Conservation (phyloP, 352 stramenopile genomes). For the Pythium phragmiticola region DNA sequence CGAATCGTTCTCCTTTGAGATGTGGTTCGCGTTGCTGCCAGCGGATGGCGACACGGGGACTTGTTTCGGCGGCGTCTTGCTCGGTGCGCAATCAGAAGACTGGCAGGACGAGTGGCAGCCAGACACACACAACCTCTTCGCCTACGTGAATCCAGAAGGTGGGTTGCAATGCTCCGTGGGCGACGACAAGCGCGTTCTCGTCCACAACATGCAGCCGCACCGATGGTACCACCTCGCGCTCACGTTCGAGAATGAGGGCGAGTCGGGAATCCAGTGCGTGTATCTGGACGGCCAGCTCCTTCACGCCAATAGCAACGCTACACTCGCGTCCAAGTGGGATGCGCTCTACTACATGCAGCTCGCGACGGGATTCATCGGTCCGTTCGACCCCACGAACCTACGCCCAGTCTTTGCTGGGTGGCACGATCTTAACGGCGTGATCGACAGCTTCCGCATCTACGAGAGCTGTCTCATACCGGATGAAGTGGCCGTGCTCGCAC, state of each 20-base stretch:
- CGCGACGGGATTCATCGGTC: slow-evolving; percentile 8
- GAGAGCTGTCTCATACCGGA: background rate
- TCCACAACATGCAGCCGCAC: background rate
- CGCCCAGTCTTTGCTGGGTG: background rate
- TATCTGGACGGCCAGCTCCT: slow-evolving; percentile 11
- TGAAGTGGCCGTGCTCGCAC: background rate
- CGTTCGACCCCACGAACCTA: background rate
- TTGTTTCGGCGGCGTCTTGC: slow-evolving; percentile 4
- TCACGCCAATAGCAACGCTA: background rate
- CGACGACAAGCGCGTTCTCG: background rate
- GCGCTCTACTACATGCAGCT: slow-evolving; percentile 17
- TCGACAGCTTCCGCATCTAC: slow-evolving; percentile 12
- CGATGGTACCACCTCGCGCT: slow-evolving; percentile 15
- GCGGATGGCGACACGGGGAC: background rate
- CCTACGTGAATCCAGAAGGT: background rate
- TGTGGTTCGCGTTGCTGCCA: slow-evolving; percentile 15
- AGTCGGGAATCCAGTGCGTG: slow-evolving; percentile 4
- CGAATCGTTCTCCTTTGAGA: slow-evolving; percentile 4
- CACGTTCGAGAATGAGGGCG: background rate
- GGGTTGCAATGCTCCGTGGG: slow-evolving; percentile 11
- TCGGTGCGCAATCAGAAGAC: slow-evolving; percentile 16
- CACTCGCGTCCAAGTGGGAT: background rate
- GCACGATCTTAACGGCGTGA: slow-evolving; percentile 17
- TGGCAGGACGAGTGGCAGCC: slow-evolving; percentile 14
- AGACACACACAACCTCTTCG: background rate